Evolutionary conservation across 768 basidiomycete genomes (phyloP), one percentile per base, ranked within the genome.

Genomic region (Fomitopsis pulvina): DNA sequence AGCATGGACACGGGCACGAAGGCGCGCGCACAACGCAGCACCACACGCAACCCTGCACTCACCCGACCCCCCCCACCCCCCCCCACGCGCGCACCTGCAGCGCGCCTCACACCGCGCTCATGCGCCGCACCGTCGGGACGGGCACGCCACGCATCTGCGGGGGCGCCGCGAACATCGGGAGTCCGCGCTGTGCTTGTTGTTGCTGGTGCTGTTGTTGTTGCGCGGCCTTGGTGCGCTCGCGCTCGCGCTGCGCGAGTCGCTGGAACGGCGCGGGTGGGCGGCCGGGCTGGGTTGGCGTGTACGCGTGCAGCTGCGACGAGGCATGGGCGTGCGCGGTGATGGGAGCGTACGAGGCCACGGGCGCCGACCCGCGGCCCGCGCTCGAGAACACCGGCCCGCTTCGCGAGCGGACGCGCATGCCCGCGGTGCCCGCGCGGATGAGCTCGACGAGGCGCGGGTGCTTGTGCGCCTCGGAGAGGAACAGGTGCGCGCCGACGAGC

Each of bases 381-480:
- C 42, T 44, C 21, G 25, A 44, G 25, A n/a, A 44, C 10, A 25
- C 25, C 25, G 42, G 42, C 25, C 25, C 6, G 25, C 27, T 14
- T 24, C 27, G 39, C 40, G 49, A 16, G 49, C 49, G 21, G 41
- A 42, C 18, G 16, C 14, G 22, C 41, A 18, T 16, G 14, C 18
- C 34, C 34, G 5, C 7, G 6, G 34, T 79, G 58, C 82, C 83
- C 41, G 68, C 67, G 42, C 67, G 69, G 48, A 84, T 76, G 45
- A 84, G 69, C 52, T 79, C 79, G 39, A 63, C 68, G 45, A 85
- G 64, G 34, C 77, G 65, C 16, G 69, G 45, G 43, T 83, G 74
- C 53, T 73, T 73, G 64, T 66, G 73, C 0, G 81, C 78, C 60
- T 79, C 76, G 52, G 68, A 73, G 59, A 84, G 70, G 63, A 80